Evolutionary conservation across 2,329 filamentous ascomycete species (phyloP), one percentile per base, ranked within the genome.

Genomic region (Penicillium sp.): DNA sequence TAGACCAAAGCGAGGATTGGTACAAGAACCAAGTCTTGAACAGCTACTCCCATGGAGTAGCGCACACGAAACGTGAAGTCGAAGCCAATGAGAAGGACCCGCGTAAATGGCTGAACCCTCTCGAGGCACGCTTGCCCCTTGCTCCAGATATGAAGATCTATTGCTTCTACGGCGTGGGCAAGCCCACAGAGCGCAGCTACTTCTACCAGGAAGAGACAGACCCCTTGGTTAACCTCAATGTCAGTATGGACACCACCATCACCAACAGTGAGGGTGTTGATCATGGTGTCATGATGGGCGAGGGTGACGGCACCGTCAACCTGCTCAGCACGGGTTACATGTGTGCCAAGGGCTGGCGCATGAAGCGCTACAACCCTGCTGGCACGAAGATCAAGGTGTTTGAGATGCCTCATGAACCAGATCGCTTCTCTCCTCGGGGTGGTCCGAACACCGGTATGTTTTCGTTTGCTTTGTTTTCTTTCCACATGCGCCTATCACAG

Each of bases 361-460:
- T 97, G 73, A 92, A 91, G 73, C 83, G 94, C 34, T 99, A 95
- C 72, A 99, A 99, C 67, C 94, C 94, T 0, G 88, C 91, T 0
- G 87, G 88, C 2, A 83, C 88, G 31, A 85, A 91, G 65, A 79
- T 99, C 58, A 95, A 86, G 39, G 89, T 92, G 0, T 92, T 88
- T 57, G 94, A 99, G 77, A 99, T 99, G 94, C 89, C 88, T 1
- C 94, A 99, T 69, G 92, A 97, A 67, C 94, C 94, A 1, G 93
- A 97, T 64, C 79, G 90, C 16, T 99, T 97, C 72, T 93, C 87
- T 64, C 91, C 94, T 0, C 80, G 94, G 4, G 85, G 85, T 40
- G 85, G 83, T 0, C 84, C 84, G 0, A 87, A 87, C 61, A 87
- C 84, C 34, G 83, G 79, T 82, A 73, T 55, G 70, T 69, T 27